These are phyloP conservation scores for Bolboschoenoplectus hybrid DNA, from an alignment of 202 grass and related monocot genomes.

Conservation along the genomic window DNA sequence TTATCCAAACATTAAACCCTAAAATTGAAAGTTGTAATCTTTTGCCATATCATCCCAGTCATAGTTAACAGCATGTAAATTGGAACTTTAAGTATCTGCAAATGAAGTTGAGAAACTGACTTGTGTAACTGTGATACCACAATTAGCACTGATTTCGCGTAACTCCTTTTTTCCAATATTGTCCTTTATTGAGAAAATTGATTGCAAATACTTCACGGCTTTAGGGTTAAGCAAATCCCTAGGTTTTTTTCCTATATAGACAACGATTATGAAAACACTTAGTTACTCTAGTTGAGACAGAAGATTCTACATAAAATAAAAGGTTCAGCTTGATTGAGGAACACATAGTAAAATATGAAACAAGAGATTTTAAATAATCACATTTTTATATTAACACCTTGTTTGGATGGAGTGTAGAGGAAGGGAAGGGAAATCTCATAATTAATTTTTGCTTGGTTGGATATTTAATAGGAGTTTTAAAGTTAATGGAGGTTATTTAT, in stretches of 20 bases:
- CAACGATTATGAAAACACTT: background rate
- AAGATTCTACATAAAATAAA: background rate
- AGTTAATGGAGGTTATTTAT: no score
- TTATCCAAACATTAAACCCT: background rate
- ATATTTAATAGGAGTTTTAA: no score
- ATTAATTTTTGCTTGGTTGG: no score
- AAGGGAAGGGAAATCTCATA: no score
- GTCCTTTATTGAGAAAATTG: slow-evolving; percentile 95
- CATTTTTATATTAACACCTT: background rate
- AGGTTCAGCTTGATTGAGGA: background rate
- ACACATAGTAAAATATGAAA: background rate
- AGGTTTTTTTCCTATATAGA: slow-evolving; percentile 82
- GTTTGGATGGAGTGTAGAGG: no score
- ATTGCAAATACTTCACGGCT: slow-evolving; percentile 83
- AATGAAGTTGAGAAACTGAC: slow-evolving; percentile 48
- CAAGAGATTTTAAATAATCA: slow-evolving; percentile 10
- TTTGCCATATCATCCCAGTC: background rate
- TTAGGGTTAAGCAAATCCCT: slow-evolving; percentile 95
- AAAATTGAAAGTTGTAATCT: background rate
- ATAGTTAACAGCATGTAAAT: slow-evolving; percentile 9
- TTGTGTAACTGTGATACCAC: slow-evolving; percentile 80
- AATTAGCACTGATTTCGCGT: slow-evolving; percentile 82
- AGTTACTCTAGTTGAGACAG: slow-evolving; percentile 15
- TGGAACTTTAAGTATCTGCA: background rate
- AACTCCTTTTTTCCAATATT: slow-evolving; percentile 94